Percentiles rank a stretch among this genome's conserved stretches.
These are phyloP conservation scores for Fraxinus dipetala DNA, from an alignment of 305 asterid genomes.

Conservation along the genomic window DNA sequence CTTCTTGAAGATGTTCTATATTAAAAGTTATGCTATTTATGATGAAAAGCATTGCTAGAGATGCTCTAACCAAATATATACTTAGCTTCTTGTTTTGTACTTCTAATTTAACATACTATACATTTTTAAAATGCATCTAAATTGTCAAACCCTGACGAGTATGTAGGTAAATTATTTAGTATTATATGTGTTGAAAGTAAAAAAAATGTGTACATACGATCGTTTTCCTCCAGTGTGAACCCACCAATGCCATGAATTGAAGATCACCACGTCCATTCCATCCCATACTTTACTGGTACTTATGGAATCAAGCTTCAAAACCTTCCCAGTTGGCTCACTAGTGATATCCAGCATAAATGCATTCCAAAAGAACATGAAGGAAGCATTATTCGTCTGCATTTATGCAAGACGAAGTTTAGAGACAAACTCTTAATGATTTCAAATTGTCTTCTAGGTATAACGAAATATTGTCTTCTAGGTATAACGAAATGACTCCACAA, in stretches of 20 bases:
- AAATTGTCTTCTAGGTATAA: neutral
- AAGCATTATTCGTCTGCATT: conserved; percentile 34
- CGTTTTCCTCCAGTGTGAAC: conserved; percentile 57
- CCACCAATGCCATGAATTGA: conserved; percentile 82
- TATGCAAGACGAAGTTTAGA: neutral
- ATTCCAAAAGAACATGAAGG: conserved; percentile 37
- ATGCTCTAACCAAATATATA: neutral
- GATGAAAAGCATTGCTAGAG: neutral
- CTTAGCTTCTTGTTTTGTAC: neutral
- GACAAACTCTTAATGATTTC: neutral
- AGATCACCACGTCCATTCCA: conserved; percentile 41
- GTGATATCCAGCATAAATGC: conserved; percentile 49
- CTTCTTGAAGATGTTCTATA: neutral
- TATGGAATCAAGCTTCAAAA: conserved; percentile 43
- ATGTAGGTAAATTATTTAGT: neutral
- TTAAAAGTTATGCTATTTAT: neutral
- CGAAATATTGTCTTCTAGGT: neutral
- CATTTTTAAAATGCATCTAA: neutral
- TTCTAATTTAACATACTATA: neutral
- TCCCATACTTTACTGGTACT: conserved; percentile 31
- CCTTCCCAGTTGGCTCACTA: conserved; percentile 36
- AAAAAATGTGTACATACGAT: conserved; percentile 27
- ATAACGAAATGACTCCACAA: neutral
- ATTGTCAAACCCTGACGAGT: neutral
- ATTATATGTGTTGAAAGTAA: neutral